Conservation (phyloP, 2,329 filamentous ascomycete genomes). For the Fonsecaea pugnacius region DNA sequence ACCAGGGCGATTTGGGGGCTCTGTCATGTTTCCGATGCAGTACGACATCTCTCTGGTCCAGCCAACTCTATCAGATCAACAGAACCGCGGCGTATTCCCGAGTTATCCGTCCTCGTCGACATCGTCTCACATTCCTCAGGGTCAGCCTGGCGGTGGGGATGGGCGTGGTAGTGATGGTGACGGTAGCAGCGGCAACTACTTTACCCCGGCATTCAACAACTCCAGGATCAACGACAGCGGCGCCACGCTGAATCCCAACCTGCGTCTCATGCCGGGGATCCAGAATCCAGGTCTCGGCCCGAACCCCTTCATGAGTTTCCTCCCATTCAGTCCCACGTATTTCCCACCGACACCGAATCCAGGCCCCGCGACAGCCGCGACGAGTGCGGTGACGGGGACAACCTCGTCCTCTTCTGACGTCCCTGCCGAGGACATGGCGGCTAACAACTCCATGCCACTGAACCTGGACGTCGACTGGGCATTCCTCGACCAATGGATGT, state of each 20-base stretch:
- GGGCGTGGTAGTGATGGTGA: neutral
- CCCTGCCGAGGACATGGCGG: neutral
- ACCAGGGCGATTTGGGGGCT: slow-evolving; percentile 7
- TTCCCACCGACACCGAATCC: neutral
- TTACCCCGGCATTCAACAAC: neutral
- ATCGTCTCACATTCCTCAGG: neutral
- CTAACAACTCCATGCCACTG: neutral
- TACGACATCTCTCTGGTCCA: slow-evolving; percentile 20
- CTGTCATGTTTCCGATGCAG: slow-evolving; percentile 20
- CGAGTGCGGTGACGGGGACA: neutral
- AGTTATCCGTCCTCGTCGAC: slow-evolving; percentile 2
- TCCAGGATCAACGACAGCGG: neutral
- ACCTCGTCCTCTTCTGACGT: neutral
- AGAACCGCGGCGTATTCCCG: neutral
- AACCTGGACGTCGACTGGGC: slow-evolving; percentile 30
- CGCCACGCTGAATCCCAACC: neutral
- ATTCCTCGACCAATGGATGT: slow-evolving; percentile 32
- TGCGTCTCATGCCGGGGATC: slow-evolving; percentile 12
- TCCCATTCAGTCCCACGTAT: slow-evolving; percentile 17
- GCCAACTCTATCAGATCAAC: slow-evolving; percentile 11
- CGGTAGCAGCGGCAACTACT: neutral
- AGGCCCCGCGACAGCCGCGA: neutral
- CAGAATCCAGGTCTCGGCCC: slow-evolving; percentile 7
- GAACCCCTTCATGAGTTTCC: slow-evolving; percentile 17
- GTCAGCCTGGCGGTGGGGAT: neutral